A percentile compares a stretch with the other conserved stretches of the same genome.
Conservation (phyloP, 2,329 filamentous ascomycete species). For the Colletotrichum cordylinicola region DNA sequence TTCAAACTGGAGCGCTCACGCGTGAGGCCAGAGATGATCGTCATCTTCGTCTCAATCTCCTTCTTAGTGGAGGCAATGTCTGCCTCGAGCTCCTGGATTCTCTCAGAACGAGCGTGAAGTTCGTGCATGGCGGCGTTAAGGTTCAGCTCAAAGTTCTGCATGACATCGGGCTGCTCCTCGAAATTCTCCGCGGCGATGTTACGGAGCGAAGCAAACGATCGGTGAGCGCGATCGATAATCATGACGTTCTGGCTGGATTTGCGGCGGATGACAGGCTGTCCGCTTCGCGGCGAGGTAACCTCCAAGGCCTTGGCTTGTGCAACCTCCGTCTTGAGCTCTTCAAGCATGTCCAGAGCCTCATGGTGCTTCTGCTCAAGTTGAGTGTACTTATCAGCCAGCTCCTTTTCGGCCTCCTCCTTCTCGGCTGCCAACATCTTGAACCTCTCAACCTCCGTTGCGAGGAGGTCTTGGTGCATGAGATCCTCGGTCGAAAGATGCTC, state of each 20-base stretch:
- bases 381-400: slow-evolving; percentile 80
- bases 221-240: slow-evolving; percentile 87
- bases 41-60: slow-evolving; percentile 97
- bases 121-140: slow-evolving; percentile 93
- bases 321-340: slow-evolving; percentile 88
- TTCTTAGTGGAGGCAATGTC: slow-evolving; percentile 85
- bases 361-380: slow-evolving; percentile 83
- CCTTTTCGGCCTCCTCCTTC: slow-evolving; percentile 76
- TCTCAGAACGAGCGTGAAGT: slow-evolving; percentile 83
- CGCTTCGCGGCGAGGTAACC: slow-evolving; percentile 63
- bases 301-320: slow-evolving; percentile 74
- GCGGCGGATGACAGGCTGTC: slow-evolving; percentile 83
- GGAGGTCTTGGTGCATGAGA: slow-evolving; percentile 40
- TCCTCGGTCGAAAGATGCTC: slow-evolving; percentile 40
- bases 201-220: slow-evolving; percentile 87
- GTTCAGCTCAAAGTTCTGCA: slow-evolving; percentile 93
- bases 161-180: slow-evolving; percentile 78
- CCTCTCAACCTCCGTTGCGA: slow-evolving; percentile 71
- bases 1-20: slow-evolving; percentile 92
- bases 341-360: slow-evolving; percentile 82
- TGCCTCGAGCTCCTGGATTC: slow-evolving; percentile 87
- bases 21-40: slow-evolving; percentile 92
- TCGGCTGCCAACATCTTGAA: slow-evolving; percentile 75
- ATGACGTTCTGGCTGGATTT: slow-evolving; percentile 92
- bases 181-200: slow-evolving; percentile 90